Evolutionary conservation across 2,329 filamentous ascomycete species (phyloP), one percentile per base, ranked within the genome.

Genomic region (Cladosporium phlei): DNA sequence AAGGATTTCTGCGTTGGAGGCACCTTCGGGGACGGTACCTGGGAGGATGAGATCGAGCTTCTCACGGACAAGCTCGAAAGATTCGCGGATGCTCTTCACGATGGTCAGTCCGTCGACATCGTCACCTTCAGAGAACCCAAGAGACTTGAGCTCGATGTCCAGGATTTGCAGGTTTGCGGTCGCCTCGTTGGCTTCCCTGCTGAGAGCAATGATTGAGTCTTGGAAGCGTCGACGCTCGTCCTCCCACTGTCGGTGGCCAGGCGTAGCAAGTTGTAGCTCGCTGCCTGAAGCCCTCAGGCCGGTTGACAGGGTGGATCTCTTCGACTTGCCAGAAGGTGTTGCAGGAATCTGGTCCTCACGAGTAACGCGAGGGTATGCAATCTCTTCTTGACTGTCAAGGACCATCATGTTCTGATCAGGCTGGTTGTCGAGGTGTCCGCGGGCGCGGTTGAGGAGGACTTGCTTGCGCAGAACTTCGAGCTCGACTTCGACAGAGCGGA

Each of bases 81-180:
- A 63, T 37, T 66, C 62, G 17, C 70, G 69, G 35, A 74, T 62
- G 42, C 62, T 63, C 19, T 56, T 52, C 19, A 74, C 66, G 19
- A 59, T 55, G 6, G 56, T 58, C 12, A 61, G 54, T 12, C 66
- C 64, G 1, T 59, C 54, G 11, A 60, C 57, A 4, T 66, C 55
- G 8, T 43, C 51, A 22, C 54, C 59, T 3, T 24, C 38, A 11
- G 46, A 42, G 49, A 73, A 67, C 20, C 69, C 65, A 14, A 74
- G 63, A 22, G 66, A 67, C 46, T 69, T 61, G 3, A 74, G 58
- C 50, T 73, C 69, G 17, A 74, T 66, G 8, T 65, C 60, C 11
- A 73, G 55, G 29, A 73, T 60, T 22, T 69, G 61, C 3, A 74
- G 60, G 5, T 65, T 60, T 4, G 67, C 62, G 50, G 66, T 64